Conservation (phyloP, 495 filamentous ascomycete genomes). For the Trichoderma asperelloides region DNA sequence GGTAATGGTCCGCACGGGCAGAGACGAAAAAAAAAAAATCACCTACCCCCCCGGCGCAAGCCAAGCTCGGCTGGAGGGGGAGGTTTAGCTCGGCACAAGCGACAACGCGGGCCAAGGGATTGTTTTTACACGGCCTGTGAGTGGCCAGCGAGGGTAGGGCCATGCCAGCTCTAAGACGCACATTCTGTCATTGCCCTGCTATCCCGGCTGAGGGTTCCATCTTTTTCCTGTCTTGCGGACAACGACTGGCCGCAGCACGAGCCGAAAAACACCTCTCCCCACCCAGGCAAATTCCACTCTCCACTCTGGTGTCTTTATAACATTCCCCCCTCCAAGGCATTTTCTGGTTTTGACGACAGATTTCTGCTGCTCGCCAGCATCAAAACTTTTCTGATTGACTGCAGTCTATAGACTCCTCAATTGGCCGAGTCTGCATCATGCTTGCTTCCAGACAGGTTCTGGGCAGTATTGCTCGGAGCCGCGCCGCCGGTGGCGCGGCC, state of each 20-base stretch:
- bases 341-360: neutral
- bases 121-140: neutral
- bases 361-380: slow-evolving; percentile 6
- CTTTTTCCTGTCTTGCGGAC: neutral
- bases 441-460: slow-evolving; percentile 47
- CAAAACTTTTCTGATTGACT: slow-evolving; percentile 17
- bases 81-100: slow-evolving; percentile 3
- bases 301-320: slow-evolving; percentile 1
- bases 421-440: slow-evolving; percentile 36
- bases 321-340: neutral
- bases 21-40: neutral
- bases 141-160: neutral
- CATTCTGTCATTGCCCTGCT: slow-evolving; percentile 6
- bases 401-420: slow-evolving; percentile 15
- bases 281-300: neutral
- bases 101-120: neutral
- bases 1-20: too few species aligned
- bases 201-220: neutral
- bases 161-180: slow-evolving; percentile 1
- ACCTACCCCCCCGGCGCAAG: neutral
- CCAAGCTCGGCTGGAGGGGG: neutral
- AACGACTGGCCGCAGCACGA: neutral
- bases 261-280: slow-evolving; percentile 7
- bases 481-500: slow-evolving; percentile 33
- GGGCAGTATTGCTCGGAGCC: slow-evolving; percentile 40